Evolutionary conservation across 1,139 yeast genomes (phyloP), one percentile per base, ranked within the genome.

Genomic region (Geotrichum phurueaensis): DNA sequence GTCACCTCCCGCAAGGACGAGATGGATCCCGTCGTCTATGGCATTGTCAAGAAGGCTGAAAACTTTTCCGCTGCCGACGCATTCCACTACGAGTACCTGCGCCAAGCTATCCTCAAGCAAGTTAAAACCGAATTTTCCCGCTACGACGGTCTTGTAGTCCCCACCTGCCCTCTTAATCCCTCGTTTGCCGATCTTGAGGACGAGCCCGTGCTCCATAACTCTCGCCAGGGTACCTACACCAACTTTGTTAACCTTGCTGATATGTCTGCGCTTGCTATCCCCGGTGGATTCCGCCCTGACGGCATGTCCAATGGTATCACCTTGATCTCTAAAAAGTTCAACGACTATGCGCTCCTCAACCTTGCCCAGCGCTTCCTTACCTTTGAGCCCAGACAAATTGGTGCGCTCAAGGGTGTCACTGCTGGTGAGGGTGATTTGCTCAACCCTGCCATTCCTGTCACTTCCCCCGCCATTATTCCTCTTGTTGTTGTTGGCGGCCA

Each of bases 401-500:
- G 88, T 61, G 75, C 73, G 62, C 36, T 57, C 25, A 70, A 78
- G 18, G 66, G 67, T 20, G 54, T 59, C 57, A 65, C 70, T 13
- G 69, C 71, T 20, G 68, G 70, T 18, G 65, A 66, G 15, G 76
- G 75, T 43, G 86, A 83, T 66, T 73, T 70, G 49, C 69, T 83
- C 48, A 69, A 72, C 62, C 62, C 67, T 2, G 50, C 67, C 2
- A 69, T 78, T 20, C 84, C 86, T 47, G 63, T 64, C 22, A 71
- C 77, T 49, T 63, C 63, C 33, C 69, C 76, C 2, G 65, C 76
- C 2, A 74, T 80, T 3, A 76, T 88, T 60, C 82, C 85, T 64
- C 78, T 92, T 64, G 97, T 97, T 0, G 99, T 92, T 45, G 98
- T 94, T 55, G 99, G 99, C 61, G 97, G 97, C 57, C 99, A 94